phyloP scores from a whole-genome alignment of 2,329 filamentous ascomycete genomes.

The Hypoxylon sp. region DNA sequence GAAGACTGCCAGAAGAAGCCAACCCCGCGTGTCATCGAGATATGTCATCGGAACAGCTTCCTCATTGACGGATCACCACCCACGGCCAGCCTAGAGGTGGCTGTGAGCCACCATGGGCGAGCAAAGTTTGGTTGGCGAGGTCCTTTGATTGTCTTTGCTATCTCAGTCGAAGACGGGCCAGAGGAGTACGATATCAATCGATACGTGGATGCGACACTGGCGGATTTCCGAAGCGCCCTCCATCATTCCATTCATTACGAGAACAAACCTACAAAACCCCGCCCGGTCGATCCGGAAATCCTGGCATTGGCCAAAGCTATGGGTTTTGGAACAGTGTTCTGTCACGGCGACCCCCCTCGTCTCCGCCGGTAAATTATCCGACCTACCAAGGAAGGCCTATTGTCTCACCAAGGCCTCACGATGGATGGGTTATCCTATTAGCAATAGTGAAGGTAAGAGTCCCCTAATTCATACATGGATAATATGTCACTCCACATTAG shows the following conservation, averaged over 20 bases:
- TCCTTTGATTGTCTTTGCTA: background rate
- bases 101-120: background rate
- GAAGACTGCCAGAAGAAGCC: background rate
- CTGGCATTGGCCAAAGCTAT: background rate
- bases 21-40: background rate
- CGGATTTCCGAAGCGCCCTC: conserved; percentile 1
- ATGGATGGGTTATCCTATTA: no score
- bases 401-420: background rate
- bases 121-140: background rate
- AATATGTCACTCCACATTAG: background rate
- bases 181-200: background rate
- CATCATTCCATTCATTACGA: background rate
- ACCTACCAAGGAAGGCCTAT: background rate
- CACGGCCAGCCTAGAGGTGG: background rate
- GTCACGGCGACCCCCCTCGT: background rate
- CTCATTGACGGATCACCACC: background rate
- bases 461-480: background rate
- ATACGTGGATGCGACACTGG: conserved; percentile 9
- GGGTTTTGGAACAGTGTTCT: background rate
- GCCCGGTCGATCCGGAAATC: background rate
- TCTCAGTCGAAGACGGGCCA: background rate
- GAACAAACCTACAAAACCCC: background rate
- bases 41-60: background rate
- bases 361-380: background rate
- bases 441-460: background rate